A percentile compares a stretch with the other conserved stretches of the same genome.
Evolutionary conservation across 805 yeast genomes (phyloP).

Genomic region (Cyberlindnera petersonii): DNA sequence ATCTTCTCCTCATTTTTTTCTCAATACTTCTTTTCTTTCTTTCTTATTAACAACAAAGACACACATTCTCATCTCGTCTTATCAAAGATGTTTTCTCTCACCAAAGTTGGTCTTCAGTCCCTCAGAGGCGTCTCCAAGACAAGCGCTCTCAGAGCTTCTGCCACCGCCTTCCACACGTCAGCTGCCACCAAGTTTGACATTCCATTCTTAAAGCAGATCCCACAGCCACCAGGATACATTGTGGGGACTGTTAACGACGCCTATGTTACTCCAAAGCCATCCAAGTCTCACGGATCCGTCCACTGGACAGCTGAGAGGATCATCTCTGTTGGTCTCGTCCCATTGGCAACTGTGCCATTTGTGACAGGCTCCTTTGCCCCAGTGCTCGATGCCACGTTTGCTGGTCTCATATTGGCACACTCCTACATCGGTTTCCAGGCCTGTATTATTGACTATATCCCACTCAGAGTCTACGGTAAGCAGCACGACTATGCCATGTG

Average conservation of each 20-base stretch:
- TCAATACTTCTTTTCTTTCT: constrained; percentile 9
- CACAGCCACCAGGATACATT: constrained; percentile 86
- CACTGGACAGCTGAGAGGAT: constrained; percentile 92
- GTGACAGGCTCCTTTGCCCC: constrained; percentile 70
- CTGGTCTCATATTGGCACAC: constrained; percentile 67
- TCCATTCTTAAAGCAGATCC: constrained; percentile 53
- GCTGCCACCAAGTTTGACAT: constrained; percentile 36
- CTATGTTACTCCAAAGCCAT: constrained; percentile 57
- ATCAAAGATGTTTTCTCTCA: constrained; percentile 8
- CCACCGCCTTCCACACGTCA: constrained; percentile 24
- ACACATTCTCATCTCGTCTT: neutral
- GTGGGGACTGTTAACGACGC: constrained; percentile 95
- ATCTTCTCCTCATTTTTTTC: constrained; percentile 8
- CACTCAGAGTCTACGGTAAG: constrained; percentile 65
- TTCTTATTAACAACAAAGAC: neutral
- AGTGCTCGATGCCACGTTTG: constrained; percentile 65
- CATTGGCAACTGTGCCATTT: constrained; percentile 72
- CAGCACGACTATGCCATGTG: constrained; percentile 60
- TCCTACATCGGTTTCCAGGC: constrained; percentile 83
- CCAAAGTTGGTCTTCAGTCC: constrained; percentile 13
- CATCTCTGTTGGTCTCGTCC: constrained; percentile 67
- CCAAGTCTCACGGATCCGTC: constrained; percentile 71
- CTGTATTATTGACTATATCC: constrained; percentile 84
- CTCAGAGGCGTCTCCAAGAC: constrained; percentile 9
- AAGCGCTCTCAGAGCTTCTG: constrained; percentile 4